phyloP scores from a whole-genome alignment of 208 protist species.

The Perkinsela sp. region DNA sequence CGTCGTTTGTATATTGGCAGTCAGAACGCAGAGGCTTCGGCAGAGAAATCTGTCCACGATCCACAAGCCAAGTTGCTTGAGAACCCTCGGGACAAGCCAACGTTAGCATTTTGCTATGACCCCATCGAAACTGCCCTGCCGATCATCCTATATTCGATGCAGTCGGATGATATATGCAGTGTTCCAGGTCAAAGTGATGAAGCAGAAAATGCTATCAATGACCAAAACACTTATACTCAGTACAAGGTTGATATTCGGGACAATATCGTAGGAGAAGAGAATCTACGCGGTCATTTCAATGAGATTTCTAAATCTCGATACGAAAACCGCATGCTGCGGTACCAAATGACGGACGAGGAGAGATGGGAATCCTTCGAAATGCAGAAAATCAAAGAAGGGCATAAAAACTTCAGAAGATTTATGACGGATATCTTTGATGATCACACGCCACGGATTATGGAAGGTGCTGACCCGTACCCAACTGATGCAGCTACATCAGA shows the following conservation, averaged over 20 bases:
- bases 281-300: neutral
- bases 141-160: neutral
- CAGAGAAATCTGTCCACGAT: neutral
- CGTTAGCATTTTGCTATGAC: neutral
- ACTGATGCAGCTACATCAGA: too few relatives aligned
- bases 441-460: neutral
- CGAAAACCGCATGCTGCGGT: neutral
- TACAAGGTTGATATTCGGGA: neutral
- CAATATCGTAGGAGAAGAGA: neutral
- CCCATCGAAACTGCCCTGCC: neutral
- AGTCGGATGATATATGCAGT: neutral
- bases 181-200: neutral
- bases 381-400: neutral
- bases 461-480: neutral
- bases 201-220: neutral
- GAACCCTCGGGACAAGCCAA: neutral
- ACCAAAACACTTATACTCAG: neutral
- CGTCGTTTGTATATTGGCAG: neutral
- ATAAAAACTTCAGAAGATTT: neutral
- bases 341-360: neutral
- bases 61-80: neutral
- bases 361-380: neutral
- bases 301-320: neutral
- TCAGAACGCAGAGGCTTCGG: neutral
- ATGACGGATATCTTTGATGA: neutral